These are phyloP conservation scores for Orbilia javanica DNA, from an alignment of 2,329 filamentous ascomycete species.

Conservation along the genomic window DNA sequence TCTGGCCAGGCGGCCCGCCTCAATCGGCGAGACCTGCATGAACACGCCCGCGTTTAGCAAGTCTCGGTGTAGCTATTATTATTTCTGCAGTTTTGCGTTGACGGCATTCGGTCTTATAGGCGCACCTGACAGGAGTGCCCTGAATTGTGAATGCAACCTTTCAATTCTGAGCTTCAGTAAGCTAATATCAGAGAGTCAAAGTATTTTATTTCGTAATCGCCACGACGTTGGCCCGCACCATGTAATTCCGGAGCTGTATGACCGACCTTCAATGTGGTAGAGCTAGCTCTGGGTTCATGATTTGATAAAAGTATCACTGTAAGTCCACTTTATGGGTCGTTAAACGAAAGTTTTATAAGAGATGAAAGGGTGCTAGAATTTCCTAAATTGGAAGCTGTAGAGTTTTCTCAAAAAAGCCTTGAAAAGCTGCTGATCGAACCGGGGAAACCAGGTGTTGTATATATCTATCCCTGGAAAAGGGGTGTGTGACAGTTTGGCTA, in stretches of 20 bases:
- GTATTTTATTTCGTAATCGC: slow-evolving; percentile 20
- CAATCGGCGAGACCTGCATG: slow-evolving; percentile 15
- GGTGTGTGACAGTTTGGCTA: not conserved
- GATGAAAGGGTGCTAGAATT: slow-evolving; percentile 18
- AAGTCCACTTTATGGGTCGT: not conserved
- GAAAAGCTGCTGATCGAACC: slow-evolving; percentile 27
- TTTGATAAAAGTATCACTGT: slow-evolving; percentile 10
- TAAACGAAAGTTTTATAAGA: slow-evolving; percentile 4
- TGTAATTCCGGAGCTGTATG: no score
- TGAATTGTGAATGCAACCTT: not conserved
- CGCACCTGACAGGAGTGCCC: slow-evolving; percentile 7
- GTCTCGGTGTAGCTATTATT: slow-evolving; percentile 7
- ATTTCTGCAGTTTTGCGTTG: slow-evolving; percentile 24
- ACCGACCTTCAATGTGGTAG: no score
- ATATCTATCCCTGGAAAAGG: slow-evolving; percentile 27
- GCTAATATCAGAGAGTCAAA: slow-evolving; percentile 21
- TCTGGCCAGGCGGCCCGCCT: slow-evolving; percentile 39
- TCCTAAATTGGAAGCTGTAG: slow-evolving; percentile 30
- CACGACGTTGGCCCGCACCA: no score
- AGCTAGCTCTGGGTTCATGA: slow-evolving; percentile 28
- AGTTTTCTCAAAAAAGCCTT: slow-evolving; percentile 26
- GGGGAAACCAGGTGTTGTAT: slow-evolving; percentile 32
- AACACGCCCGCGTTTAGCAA: slow-evolving; percentile 27
- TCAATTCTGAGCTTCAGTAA: slow-evolving; percentile 19
- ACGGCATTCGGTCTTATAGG: slow-evolving; percentile 12